A percentile compares a stretch with the other conserved stretches of the same genome.
These are phyloP conservation scores for Spathaspora sp. DNA, from an alignment of 805 yeast species.

Conservation along the genomic window DNA sequence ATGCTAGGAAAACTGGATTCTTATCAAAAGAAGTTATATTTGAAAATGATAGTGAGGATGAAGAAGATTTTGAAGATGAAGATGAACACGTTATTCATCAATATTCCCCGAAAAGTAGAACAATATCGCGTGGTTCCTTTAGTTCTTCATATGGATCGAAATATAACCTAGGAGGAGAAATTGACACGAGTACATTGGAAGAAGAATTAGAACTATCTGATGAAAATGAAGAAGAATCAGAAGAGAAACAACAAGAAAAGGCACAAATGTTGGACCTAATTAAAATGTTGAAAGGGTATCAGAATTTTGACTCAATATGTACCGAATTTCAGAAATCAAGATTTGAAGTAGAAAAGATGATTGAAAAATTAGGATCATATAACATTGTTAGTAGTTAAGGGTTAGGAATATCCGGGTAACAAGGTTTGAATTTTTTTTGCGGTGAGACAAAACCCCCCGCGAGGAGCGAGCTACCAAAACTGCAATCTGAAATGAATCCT, in stretches of 20 bases:
- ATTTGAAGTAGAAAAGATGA: slow-evolving; percentile 49
- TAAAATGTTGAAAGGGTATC: slow-evolving; percentile 47
- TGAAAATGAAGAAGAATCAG: slow-evolving; percentile 13
- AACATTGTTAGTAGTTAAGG: slow-evolving; percentile 30
- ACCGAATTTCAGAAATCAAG: slow-evolving; percentile 61
- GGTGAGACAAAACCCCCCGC: not conserved
- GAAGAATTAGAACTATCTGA: not conserved
- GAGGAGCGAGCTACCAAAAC: not conserved
- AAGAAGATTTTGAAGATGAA: slow-evolving; percentile 9
- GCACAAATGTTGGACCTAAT: slow-evolving; percentile 35
- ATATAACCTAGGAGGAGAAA: not conserved
- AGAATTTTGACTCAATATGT: slow-evolving; percentile 63
- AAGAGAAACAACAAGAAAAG: slow-evolving; percentile 11
- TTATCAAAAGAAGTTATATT: slow-evolving; percentile 8
- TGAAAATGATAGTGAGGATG: slow-evolving; percentile 10
- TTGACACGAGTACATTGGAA: too few species aligned
- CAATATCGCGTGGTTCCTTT: not conserved
- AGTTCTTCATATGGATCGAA: not conserved
- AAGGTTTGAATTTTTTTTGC: not conserved
- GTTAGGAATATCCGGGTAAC: slow-evolving; percentile 1
- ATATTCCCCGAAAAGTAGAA: not conserved
- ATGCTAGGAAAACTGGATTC: not conserved
- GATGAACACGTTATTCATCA: not conserved
- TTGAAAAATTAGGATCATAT: slow-evolving; percentile 32
- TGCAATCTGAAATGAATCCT: not conserved